These are phyloP conservation scores for Tulasnella sp. DNA, from an alignment of 768 basidiomycete species.

Conservation along the genomic window DNA sequence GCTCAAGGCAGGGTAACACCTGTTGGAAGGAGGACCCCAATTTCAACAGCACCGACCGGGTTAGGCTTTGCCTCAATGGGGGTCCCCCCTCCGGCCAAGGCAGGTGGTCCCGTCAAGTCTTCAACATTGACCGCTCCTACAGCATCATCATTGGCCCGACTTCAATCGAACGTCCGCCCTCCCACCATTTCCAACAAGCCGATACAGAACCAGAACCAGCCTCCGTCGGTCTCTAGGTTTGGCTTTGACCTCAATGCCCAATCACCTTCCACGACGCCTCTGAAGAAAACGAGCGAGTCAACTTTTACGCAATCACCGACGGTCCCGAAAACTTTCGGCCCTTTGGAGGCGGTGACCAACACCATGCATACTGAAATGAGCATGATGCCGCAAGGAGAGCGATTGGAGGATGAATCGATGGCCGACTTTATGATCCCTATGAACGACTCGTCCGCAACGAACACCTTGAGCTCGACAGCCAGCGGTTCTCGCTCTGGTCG, in stretches of 20 bases:
- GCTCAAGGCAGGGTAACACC: not conserved
- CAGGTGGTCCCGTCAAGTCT: not conserved
- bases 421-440: not conserved
- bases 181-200: not conserved
- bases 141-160: constrained; percentile 14
- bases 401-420: not conserved
- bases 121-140: constrained; percentile 18
- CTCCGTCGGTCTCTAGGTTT: not conserved
- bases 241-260: not conserved
- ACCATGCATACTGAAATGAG: not conserved
- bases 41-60: not conserved
- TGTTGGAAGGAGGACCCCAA: not conserved
- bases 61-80: not conserved
- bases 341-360: constrained; percentile 6
- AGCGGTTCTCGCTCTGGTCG: not conserved
- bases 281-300: not conserved
- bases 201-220: not conserved
- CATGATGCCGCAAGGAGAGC: not conserved
- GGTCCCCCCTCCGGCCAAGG: not conserved
- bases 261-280: not conserved
- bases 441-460: not conserved
- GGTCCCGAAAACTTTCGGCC: not conserved
- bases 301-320: not conserved
- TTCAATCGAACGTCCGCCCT: not conserved
- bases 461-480: not conserved